Base-by-base conservation (phyloP, 208 protist species). In the Naegleria fowleri region DNA sequence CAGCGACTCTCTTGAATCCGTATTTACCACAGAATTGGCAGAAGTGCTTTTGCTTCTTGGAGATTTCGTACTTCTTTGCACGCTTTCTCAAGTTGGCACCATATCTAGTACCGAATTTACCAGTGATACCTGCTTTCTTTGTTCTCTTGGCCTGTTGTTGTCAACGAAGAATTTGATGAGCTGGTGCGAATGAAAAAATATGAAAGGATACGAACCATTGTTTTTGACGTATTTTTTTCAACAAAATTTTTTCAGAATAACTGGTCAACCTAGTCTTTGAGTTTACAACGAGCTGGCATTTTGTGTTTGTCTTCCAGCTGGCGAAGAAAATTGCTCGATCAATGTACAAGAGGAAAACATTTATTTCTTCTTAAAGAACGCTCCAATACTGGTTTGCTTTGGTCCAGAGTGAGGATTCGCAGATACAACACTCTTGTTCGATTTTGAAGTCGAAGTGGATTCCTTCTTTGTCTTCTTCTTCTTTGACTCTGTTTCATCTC, bases 81-180 rank as follows among this genome's bases (percentile, higher is more conserved):
- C 95, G 92, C 92, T 98, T 98, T 92, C 97, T 92, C 25, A 98
- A 93, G 41, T 95, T 96, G 91, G 96, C 92, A 97, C 97, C 97
- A 94, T 98, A 98, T 90, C 97, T 94, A 83, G 96, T 97, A 90
- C 96, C 97, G 94, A 98, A 98, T 92, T 98, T 98, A 89, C 97
- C 97, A 83, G 94, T 93, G 90, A 98, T 94, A 88, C 97, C 97
- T 90, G 97, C 96, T 38, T 88, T 88, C 41, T 88, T 88, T 3
- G 84, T 88, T 88, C 84, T 88, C 41, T 58, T 88, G 39, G 84
- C 15, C 84, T 88, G 41, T 67, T 84, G 33, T 84, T 41, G 76
- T 79, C 0, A 1, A 79, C 1, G 29, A 39, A 11, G 7, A 38
- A 84, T 36, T 84, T 48, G 7, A 48, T 48, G 43, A 48, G 43